Evolutionary conservation across 805 yeast genomes (phyloP), one percentile per base, ranked within the genome.

Genomic region (Ogataea neopini): DNA sequence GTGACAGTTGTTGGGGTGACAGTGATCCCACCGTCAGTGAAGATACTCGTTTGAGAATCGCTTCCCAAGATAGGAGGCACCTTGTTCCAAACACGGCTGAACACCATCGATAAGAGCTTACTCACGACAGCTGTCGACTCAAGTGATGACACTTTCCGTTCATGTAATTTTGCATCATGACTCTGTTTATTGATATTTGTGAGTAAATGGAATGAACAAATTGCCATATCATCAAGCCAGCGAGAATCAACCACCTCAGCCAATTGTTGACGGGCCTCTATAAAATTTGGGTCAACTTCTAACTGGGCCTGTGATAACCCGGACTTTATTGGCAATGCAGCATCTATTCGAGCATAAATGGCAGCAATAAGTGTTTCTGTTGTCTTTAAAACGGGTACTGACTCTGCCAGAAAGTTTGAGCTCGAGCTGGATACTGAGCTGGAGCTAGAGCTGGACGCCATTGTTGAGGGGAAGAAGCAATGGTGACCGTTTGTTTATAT

Each of bases 71-170:
- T 47, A 6, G 51, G 47, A 25, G 29, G 30, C 5, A 39, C 40
- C 3, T 32, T 30, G 34, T 50, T 53, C 62, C 64, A 60, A 13
- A 52, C 55, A 6, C 41, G 49, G 7, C 50, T 42, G 15, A 54
- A 30, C 4, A 69, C 53, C 49, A 71, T 75, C 9, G 74, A 66
- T 17, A 77, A 49, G 22, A 78, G 60, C 42, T 73, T 60, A 9
- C 74, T 44, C 8, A 75, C 43, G 1, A 73, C 59, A 18, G 69
- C 53, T 1, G 73, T 52, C 0, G 80, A 71, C 10, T 63, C 57
- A 17, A 70, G 39, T 6, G 70, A 61, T 2, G 58, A 18, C 3
- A 48, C 44, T 18, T 45, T 50, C 28, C 72, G 54, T 36, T 68
- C 67, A 23, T 51, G 53, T 10, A 69, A 32, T 1, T 65, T 51